A percentile compares a stretch with the other conserved stretches of the same genome.
phyloP scores from a whole-genome alignment of 805 yeast genomes.

The Pichia californica region DNA sequence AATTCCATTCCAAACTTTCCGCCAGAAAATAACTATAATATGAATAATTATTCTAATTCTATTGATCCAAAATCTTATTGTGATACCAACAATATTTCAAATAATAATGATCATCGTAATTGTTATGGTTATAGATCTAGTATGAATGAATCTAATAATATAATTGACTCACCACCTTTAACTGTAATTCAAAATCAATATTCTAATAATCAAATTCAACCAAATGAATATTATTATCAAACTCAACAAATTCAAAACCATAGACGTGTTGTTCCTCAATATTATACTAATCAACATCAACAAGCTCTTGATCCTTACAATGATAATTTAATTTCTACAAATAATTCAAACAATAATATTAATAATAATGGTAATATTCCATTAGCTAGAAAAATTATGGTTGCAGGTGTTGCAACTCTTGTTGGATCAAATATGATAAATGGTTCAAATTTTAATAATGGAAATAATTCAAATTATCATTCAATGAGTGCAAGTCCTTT shows the following conservation, averaged over 20 bases:
- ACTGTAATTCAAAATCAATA: not conserved
- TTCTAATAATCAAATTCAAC: not conserved
- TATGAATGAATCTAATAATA: not conserved
- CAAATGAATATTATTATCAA: too few relatives aligned
- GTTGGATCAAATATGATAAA: conserved; percentile 27
- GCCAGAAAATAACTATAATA: too few relatives aligned
- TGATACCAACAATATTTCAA: not conserved
- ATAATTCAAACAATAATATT: not conserved
- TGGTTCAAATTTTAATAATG: conserved; percentile 1
- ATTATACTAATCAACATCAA: not conserved
- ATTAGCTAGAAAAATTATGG: conserved; percentile 15
- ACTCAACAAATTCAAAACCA: too few relatives aligned
- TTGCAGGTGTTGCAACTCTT: conserved; percentile 32
- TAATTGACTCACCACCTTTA: not conserved
- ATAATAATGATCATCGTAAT: not conserved
- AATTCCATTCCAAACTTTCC: too few relatives aligned
- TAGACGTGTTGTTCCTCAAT: not conserved
- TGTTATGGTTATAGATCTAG: not conserved
- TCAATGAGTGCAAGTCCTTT: conserved; percentile 3
- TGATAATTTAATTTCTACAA: too few relatives aligned
- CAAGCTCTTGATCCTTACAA: not conserved
- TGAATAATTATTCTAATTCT: too few relatives aligned
- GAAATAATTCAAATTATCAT: not conserved
- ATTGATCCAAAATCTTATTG: not conserved
- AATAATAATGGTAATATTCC: not conserved